phyloP scores from a whole-genome alignment of 129 eudicot genomes.

The Daucus carota region DNA sequence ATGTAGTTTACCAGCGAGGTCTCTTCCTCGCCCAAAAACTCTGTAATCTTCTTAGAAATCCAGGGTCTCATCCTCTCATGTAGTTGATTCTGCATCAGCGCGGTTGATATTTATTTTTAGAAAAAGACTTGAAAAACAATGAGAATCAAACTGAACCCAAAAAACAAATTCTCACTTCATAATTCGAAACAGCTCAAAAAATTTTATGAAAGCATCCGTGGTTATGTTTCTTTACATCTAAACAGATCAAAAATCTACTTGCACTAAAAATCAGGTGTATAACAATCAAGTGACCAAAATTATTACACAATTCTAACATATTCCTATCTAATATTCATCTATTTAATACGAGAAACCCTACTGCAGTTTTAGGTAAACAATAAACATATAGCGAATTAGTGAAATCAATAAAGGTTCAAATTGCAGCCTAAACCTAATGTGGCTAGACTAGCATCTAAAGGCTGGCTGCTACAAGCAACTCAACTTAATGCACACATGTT shows the following conservation, averaged over 20 bases:
- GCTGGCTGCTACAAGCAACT: background rate
- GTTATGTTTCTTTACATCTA: background rate
- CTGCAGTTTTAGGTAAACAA: background rate
- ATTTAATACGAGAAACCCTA: background rate
- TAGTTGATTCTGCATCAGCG: slow-evolving; percentile 58
- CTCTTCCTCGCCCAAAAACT: slow-evolving; percentile 89
- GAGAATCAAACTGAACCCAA: background rate
- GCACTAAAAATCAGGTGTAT: background rate
- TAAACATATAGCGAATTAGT: too few species aligned
- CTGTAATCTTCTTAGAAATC: slow-evolving; percentile 91
- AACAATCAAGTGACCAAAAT: background rate
- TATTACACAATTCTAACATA: background rate
- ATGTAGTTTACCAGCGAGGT: slow-evolving; percentile 80
- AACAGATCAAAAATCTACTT: background rate
- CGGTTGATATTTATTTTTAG: background rate
- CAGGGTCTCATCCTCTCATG: slow-evolving; percentile 96
- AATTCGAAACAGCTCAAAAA: background rate
- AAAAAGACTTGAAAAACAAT: background rate
- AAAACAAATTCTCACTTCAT: background rate
- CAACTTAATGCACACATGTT: too few species aligned
- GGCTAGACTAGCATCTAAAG: background rate
- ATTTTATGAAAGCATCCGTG: background rate
- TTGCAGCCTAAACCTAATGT: background rate
- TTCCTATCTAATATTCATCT: background rate
- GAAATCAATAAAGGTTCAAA: background rate